phyloP scores from a whole-genome alignment of 2,329 filamentous ascomycete species.

The Sporothrix curviconia region DNA sequence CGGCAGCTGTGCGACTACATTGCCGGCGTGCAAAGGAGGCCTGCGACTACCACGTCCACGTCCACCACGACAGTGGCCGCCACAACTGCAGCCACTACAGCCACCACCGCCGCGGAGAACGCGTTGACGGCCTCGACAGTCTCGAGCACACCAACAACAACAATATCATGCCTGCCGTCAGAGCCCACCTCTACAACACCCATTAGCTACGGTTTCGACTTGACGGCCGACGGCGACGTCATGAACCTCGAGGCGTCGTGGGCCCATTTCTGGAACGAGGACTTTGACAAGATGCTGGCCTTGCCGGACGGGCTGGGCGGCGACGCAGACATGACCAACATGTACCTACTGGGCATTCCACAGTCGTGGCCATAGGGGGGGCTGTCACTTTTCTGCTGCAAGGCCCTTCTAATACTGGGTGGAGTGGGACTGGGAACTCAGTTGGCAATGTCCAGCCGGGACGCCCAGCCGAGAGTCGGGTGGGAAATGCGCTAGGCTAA shows the following conservation, averaged over 20 bases:
- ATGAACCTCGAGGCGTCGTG: constrained; percentile 12
- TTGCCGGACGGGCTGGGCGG: background rate
- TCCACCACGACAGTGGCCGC: background rate
- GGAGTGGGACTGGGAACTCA: too few species aligned
- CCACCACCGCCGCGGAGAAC: background rate
- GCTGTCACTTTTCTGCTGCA: too few species aligned
- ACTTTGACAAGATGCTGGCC: constrained; percentile 3
- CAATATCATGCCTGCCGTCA: too few species aligned
- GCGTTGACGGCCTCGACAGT: too few species aligned
- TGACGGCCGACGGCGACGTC: background rate
- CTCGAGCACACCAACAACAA: too few species aligned
- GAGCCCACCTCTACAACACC: too few species aligned
- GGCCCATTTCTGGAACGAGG: constrained; percentile 15
- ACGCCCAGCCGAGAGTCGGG: too few species aligned
- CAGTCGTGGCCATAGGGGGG: constrained; percentile 6
- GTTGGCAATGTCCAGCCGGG: too few species aligned
- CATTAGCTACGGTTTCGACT: background rate
- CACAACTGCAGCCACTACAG: background rate
- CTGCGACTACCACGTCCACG: background rate
- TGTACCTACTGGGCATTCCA: constrained; percentile 13
- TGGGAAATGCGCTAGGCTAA: too few species aligned
- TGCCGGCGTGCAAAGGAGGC: background rate
- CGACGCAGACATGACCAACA: constrained; percentile 1
- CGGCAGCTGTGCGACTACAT: constrained; percentile 2
- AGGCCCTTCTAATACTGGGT: too few species aligned